These are phyloP conservation scores for Acacia confusa DNA, from an alignment of 306 rosid genomes.

Conservation along the genomic window DNA sequence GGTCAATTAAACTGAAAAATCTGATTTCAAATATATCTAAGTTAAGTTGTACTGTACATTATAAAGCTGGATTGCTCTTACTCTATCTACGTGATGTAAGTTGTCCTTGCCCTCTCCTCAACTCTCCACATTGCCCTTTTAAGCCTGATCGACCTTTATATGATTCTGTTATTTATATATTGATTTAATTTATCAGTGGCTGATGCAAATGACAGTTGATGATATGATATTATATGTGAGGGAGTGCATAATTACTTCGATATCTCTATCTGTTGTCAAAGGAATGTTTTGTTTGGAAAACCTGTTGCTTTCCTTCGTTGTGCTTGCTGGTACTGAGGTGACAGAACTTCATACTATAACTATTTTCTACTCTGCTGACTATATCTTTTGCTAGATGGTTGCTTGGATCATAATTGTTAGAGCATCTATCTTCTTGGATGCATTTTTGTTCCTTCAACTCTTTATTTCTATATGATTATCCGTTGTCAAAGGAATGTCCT, in stretches of 20 bases:
- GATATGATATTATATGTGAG: not conserved
- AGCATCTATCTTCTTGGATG: not conserved
- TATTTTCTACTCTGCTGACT: slow-evolving; percentile 3
- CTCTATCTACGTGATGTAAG: not conserved
- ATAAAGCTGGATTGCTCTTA: not conserved
- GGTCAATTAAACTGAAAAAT: not conserved
- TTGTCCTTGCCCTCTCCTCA: not conserved
- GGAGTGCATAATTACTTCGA: not conserved
- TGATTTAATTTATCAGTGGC: not conserved
- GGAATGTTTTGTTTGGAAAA: not conserved
- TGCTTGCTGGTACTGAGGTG: not conserved
- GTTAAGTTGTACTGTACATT: not conserved
- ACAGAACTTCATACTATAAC: not conserved
- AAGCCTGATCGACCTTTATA: not conserved
- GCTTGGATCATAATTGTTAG: slow-evolving; percentile 10
- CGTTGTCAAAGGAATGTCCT: not conserved
- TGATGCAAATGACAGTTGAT: not conserved
- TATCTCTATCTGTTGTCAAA: not conserved
- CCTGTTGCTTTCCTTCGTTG: slow-evolving; percentile 2
- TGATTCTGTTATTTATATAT: not conserved
- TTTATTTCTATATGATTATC: not conserved
- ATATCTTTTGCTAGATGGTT: not conserved
- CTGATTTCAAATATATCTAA: not conserved
- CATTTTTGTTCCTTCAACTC: slow-evolving; percentile 72
- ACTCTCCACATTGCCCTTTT: not conserved